Evolutionary conservation across 2,329 filamentous ascomycete species (phyloP), one percentile per base, ranked within the genome.

Genomic region (Pseudocercospora pini-densiflorae): DNA sequence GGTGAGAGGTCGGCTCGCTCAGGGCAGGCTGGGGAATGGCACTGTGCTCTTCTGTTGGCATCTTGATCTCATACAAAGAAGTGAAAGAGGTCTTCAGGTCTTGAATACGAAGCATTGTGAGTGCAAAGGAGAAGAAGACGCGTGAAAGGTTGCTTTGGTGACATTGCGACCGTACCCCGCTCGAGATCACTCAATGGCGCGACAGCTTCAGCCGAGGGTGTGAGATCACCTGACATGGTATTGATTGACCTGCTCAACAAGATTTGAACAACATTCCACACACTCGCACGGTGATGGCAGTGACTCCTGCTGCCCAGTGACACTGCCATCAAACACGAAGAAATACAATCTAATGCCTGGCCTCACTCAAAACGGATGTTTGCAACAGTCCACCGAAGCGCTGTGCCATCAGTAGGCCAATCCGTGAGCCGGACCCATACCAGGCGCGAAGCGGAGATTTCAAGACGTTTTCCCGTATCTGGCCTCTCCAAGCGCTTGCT

Each of bases 101-200:
- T 54, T 24, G 24, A 16, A 27, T 54, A 29, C 51, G 24, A 29
- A 54, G 24, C 21, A 27, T 24, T 16, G 51, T 54, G 14, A 54
- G 24, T 54, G 51, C 51, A 54, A 53, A 54, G 24, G 23, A 54
- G 51, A 29, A 29, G 51, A 54, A 29, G 51, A 49, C 45, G 45
- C 45, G 45, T 49, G 19, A 29, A n/a, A 29, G 24, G 14, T 24
- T 8, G 24, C 21, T 6, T 12, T 29, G 16, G 10, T 24, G 19
- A 49, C 24, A 54, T 54, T 54, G 49, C 23, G 49, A 53, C 49
- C 45, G 45, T 10, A 54, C 51, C 51, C 51, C 51, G 51, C 51
- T 54, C 51, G 21, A 24, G 51, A 24, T 54, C 10, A 51, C 19
- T 24, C 19, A 24, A 51, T 51, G 23, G 23, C 47, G 24, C 51